Evolutionary conservation across 805 yeast species (phyloP), one percentile per base, ranked within the genome.

Genomic region (Cyberlindnera petersonii): DNA sequence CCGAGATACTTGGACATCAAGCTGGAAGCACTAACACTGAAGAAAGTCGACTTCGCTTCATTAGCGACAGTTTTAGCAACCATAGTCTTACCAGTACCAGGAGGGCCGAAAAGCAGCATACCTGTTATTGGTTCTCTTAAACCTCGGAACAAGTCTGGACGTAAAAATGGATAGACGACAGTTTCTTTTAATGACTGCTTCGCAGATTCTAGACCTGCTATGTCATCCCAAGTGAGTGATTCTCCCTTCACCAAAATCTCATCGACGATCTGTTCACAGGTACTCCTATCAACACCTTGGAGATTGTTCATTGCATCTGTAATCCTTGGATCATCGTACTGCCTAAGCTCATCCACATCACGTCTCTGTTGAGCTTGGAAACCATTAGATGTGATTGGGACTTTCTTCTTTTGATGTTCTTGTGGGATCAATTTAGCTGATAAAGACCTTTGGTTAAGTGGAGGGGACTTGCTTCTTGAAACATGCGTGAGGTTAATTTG

Each of bases 1-100:
- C 98, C 98, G 42, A 89, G 67, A 53, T 79, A 83, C 56, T 84
- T 84, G 14, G 96, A 87, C 3, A 96, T 84, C 46, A 91, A 69
- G 5, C 94, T 82, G 1, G 96, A 86, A 2, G 96, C 94, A 48
- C 91, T 82, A 23, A 91, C 88, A 18, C 93, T 79, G 61, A 91
- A 91, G 57, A 91, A 91, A 0, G 96, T 89, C 0, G 96, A 86
- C 43, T 83, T 81, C 7, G 96, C 83, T 65, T 93, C 98, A 3
- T 94, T 86, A 3, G 97, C 98, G 3, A 93, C 97, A 0, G 98
- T 96, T 47, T 96, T 71, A 0, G 97, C 97, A 49, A 91, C 72
- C 98, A 91, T 89, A 1, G 97, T 89, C 57, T 93, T 91, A 40
- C 98, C 98, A 0, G 98, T 91, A n/a, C 98, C 98, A 0, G 98